A percentile compares a stretch with the other conserved stretches of the same genome.
Conservation (phyloP, 495 filamentous ascomycete genomes). For the Daldinia childiae region DNA sequence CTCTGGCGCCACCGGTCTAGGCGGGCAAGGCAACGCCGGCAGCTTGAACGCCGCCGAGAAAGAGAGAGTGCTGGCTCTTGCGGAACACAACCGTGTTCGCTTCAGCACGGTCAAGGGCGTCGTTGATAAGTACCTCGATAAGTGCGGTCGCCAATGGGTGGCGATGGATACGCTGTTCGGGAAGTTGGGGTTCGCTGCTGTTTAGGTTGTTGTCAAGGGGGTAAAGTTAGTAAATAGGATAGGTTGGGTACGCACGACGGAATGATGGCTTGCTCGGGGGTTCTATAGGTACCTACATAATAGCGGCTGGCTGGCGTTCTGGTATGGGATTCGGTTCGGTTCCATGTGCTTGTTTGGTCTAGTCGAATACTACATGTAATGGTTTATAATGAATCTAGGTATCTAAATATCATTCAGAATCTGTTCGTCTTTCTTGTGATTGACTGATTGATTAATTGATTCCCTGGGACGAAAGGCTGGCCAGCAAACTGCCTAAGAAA, state of each 20-base stretch:
- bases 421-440: neutral
- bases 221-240: neutral
- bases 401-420: neutral
- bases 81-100: conserved; percentile 77
- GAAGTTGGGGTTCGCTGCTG: conserved; percentile 60
- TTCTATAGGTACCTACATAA: neutral
- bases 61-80: conserved; percentile 73
- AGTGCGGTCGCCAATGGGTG: conserved; percentile 95
- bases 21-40: conserved; percentile 51
- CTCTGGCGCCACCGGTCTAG: conserved; percentile 38
- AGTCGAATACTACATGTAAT: neutral
- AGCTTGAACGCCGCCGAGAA: conserved; percentile 49
- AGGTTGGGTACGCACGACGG: neutral
- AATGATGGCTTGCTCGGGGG: neutral
- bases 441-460: neutral
- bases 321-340: neutral
- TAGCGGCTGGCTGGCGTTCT: conserved; percentile 1
- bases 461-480: too few relatives aligned
- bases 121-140: conserved; percentile 89
- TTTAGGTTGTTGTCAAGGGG: conserved; percentile 11
- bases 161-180: conserved; percentile 91
- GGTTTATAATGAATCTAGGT: conserved; percentile 3
- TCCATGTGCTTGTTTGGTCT: neutral
- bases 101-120: conserved; percentile 79
- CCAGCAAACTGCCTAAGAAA: neutral